These are phyloP conservation scores for Pichia sp. DNA, from an alignment of 1,139 yeast species.

Conservation along the genomic window DNA sequence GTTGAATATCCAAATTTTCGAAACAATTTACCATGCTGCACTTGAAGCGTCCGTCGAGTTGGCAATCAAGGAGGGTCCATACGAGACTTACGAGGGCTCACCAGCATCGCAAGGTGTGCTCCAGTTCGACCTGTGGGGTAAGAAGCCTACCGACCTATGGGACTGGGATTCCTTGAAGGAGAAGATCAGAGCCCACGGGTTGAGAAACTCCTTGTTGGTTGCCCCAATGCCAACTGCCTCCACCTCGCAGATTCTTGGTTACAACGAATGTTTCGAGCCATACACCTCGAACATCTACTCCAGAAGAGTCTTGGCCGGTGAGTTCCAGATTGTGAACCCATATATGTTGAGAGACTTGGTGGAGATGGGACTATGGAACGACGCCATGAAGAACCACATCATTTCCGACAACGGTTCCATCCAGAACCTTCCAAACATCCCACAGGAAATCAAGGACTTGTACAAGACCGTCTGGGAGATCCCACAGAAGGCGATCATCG, in stretches of 20 bases:
- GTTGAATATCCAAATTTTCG: slow-evolving; percentile 55
- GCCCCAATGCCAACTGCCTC: slow-evolving; percentile 69
- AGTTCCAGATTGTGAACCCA: slow-evolving; percentile 57
- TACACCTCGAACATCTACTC: slow-evolving; percentile 56
- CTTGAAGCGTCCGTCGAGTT: slow-evolving; percentile 54
- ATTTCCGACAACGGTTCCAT: slow-evolving; percentile 53
- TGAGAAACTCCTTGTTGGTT: slow-evolving; percentile 55
- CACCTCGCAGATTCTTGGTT: slow-evolving; percentile 57
- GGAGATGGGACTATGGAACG: slow-evolving; percentile 53
- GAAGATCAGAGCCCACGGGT: slow-evolving; percentile 43
- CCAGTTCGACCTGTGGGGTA: slow-evolving; percentile 56
- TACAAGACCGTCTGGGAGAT: slow-evolving; percentile 63
- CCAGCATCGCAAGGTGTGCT: slow-evolving; percentile 56
- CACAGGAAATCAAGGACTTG: slow-evolving; percentile 46
- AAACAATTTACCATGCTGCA: slow-evolving; percentile 58
- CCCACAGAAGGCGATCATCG: slow-evolving; percentile 51
- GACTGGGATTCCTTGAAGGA: slow-evolving; percentile 53
- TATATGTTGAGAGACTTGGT: slow-evolving; percentile 51
- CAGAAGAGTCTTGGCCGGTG: slow-evolving; percentile 59
- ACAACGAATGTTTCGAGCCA: slow-evolving; percentile 61
- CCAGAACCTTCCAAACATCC: slow-evolving; percentile 47
- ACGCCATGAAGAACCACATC: slow-evolving; percentile 48
- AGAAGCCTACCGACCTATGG: slow-evolving; percentile 52
- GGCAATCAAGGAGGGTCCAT: slow-evolving; percentile 44
- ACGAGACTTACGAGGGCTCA: slow-evolving; percentile 49